Evolutionary conservation across 2,329 filamentous ascomycete genomes (phyloP), one percentile per base, ranked within the genome.

Genomic region (Pseudogymnoascus sp.): DNA sequence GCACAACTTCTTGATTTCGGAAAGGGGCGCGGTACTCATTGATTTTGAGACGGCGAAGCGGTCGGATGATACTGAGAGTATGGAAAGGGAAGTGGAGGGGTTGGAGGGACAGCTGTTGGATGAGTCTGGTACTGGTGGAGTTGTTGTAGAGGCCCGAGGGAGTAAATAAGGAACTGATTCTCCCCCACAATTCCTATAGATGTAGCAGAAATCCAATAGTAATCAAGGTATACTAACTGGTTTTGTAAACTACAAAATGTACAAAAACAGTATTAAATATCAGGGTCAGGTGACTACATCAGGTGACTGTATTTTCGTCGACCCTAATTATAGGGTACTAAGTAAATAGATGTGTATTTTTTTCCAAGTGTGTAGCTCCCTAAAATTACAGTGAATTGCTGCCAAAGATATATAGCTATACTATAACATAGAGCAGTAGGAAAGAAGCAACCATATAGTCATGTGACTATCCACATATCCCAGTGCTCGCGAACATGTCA

Each of bases 1-100:
- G 63, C 65, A 75, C 63, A 76, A 76, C 63, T 75, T 78, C 62
- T 70, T 78, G 11, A 62, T 77, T 4, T 65, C 35, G 1, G 64
- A 72, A 13, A 67, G 64, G 7, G 61, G 65, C 6, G 71, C 63
- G 2, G 63, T 65, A 7, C 63, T 77, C 4, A 67, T 78, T 26
- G 74, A 76, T 64, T 77, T 77, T 65, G 74, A 74, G 62, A 66
- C 38, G 23, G 69, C 65, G 35, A 60, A 59, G 59, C 38, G 23
- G 63, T 65, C n/a, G 6, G 63, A 26, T 1, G 19, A 65, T 29
- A 44, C 3, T 7, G 56, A 64, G 31, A 26, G 29, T 42, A 64
- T 66, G 50, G 42, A 42, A n/a, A 44, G 37, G 53, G 64, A 66
- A 35, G 19, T 65, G 13, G 21, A 42, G 50, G 63, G 60, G 13